phyloP scores from a whole-genome alignment of 495 filamentous ascomycete genomes.

The Delitschia confertaspora region DNA sequence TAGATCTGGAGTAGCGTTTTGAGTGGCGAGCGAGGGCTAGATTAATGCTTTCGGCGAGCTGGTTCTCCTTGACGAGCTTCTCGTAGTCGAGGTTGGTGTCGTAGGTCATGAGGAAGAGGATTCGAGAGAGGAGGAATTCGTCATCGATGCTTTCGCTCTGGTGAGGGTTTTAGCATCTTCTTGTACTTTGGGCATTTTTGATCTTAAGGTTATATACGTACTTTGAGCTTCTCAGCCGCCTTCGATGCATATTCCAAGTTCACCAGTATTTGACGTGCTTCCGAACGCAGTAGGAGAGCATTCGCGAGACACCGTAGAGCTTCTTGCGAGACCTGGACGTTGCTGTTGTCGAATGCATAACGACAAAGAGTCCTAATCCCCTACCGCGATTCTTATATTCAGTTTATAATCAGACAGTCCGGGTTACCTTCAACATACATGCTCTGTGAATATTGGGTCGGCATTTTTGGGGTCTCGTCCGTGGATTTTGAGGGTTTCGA shows the following conservation, averaged over 20 bases:
- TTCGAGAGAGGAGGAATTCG: conserved; percentile 75
- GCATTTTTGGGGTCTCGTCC: conserved; percentile 62
- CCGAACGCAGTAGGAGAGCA: conserved; percentile 60
- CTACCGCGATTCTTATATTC: conserved; percentile 41
- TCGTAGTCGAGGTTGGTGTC: conserved; percentile 61
- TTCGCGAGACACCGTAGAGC: conserved; percentile 85
- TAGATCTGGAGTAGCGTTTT: conserved; percentile 43
- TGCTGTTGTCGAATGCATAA: conserved; percentile 59
- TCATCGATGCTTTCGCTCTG: conserved; percentile 69
- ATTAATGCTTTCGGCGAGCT: conserved; percentile 61
- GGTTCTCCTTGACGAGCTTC: conserved; percentile 58
- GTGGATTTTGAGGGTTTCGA: conserved; percentile 71
- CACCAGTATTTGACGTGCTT: conserved; percentile 71
- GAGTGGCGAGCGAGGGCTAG: conserved; percentile 54
- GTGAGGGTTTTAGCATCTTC: not conserved
- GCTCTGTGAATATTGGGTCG: conserved; percentile 69
- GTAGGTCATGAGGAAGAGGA: conserved; percentile 83
- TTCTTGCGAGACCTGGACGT: conserved; percentile 55
- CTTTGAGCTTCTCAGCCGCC: conserved; percentile 62
- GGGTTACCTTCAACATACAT: conserved; percentile 48
- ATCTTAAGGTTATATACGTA: conserved; percentile 29
- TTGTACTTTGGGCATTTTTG: no score
- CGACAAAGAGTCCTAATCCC: conserved; percentile 63
- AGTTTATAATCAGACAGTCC: no score
- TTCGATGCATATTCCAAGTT: conserved; percentile 66